phyloP scores from a whole-genome alignment of 2,329 filamentous ascomycete genomes.

The Colletotrichum phormii region DNA sequence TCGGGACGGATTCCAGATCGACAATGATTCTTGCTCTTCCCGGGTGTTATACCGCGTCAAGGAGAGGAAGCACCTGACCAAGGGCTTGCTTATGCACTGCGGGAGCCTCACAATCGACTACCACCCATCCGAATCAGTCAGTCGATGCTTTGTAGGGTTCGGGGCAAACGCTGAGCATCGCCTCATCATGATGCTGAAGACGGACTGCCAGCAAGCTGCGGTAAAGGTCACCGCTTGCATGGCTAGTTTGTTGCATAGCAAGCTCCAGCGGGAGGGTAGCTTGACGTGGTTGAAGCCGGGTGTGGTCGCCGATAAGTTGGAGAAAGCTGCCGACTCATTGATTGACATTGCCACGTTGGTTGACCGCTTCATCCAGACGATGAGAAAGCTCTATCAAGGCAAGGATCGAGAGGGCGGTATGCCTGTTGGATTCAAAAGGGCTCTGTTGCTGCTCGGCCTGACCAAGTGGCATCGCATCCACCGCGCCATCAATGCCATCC shows the following conservation, averaged over 20 bases:
- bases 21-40: not conserved
- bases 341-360: not conserved
- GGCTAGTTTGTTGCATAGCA: constrained; percentile 4
- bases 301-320: not conserved
- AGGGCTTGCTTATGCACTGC: not conserved
- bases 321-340: not conserved
- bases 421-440: not conserved
- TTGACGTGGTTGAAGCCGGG: not conserved
- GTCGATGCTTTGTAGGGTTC: not conserved
- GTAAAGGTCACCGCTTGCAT: constrained; percentile 11
- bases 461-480: constrained; percentile 22
- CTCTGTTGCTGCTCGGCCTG: constrained; percentile 1
- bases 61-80: not conserved
- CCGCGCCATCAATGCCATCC: constrained; percentile 21
- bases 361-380: constrained; percentile 9
- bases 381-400: constrained; percentile 1
- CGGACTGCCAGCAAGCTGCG: not conserved
- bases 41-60: not conserved
- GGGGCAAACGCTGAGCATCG: not conserved
- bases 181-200: constrained; percentile 1
- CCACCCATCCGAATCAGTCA: not conserved
- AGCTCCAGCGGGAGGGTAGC: not conserved
- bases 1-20: not conserved
- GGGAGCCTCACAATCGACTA: not conserved
- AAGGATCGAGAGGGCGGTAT: not conserved